A percentile compares a stretch with the other conserved stretches of the same genome.
These are phyloP conservation scores for Phytophthora sansomeana DNA, from an alignment of 352 stramenopile species.

Conservation along the genomic window DNA sequence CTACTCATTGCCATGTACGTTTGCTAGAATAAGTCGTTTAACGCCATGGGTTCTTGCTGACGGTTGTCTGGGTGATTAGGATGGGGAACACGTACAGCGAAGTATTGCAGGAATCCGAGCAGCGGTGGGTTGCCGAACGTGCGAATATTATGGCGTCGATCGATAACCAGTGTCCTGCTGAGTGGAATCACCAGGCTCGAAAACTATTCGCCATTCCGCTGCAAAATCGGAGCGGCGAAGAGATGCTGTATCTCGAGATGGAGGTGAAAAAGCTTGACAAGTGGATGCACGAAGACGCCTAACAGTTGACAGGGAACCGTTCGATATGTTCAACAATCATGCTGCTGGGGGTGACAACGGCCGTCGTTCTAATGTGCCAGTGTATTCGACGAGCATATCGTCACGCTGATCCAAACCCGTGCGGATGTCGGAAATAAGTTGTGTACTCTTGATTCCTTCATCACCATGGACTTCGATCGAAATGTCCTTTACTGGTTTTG, in stretches of 20 bases:
- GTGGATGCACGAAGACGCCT: conserved; percentile 38
- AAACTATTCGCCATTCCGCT: conserved; percentile 54
- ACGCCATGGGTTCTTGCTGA: neutral
- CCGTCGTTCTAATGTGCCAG: neutral
- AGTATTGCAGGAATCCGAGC: conserved; percentile 64
- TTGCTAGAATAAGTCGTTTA: neutral
- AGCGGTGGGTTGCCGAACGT: conserved; percentile 68
- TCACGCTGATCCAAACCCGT: neutral
- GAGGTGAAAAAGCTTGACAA: conserved; percentile 56
- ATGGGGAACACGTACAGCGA: conserved; percentile 77
- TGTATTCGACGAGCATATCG: neutral
- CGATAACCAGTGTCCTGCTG: conserved; percentile 52
- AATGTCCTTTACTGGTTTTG: neutral
- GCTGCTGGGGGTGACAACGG: conserved; percentile 31
- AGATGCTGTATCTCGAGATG: conserved; percentile 58
- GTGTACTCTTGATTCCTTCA: neutral
- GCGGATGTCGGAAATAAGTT: neutral
- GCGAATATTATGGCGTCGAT: conserved; percentile 75
- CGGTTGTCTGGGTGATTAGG: conserved; percentile 21
- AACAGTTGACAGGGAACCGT: conserved; percentile 11
- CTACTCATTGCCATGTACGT: conserved; percentile 71
- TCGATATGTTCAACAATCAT: conserved; percentile 5
- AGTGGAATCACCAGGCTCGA: conserved; percentile 44
- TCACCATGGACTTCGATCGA: neutral
- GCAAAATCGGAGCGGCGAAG: conserved; percentile 40